Evolutionary conservation across 768 basidiomycete species (phyloP).

Genomic region (Calocera cornea): DNA sequence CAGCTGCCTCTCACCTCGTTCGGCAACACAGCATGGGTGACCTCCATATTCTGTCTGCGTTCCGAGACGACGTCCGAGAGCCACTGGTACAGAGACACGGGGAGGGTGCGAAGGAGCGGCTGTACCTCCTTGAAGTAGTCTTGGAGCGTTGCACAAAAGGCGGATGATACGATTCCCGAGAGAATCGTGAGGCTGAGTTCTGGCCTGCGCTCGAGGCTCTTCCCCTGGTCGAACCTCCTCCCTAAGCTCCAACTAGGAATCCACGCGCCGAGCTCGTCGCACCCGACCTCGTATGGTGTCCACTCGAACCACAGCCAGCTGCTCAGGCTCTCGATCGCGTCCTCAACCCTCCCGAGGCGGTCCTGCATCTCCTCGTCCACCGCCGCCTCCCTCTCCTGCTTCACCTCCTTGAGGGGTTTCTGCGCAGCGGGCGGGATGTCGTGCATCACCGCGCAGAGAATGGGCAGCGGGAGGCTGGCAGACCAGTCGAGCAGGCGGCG

Average conservation of each 20-base stretch:
- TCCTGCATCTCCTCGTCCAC: slow-evolving; percentile 9
- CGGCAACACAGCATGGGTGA: slow-evolving; percentile 23
- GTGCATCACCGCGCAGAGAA: slow-evolving; percentile 22
- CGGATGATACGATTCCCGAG: slow-evolving; percentile 13
- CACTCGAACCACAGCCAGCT: slow-evolving; percentile 24
- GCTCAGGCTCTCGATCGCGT: slow-evolving; percentile 10
- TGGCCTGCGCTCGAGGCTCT: slow-evolving; percentile 17
- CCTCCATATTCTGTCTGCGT: slow-evolving; percentile 16
- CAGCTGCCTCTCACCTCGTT: slow-evolving; percentile 12
- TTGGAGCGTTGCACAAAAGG: slow-evolving; percentile 11
- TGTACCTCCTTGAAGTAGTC: slow-evolving; percentile 22
- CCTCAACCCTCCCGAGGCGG: slow-evolving; percentile 10
- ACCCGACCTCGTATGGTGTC: slow-evolving; percentile 21
- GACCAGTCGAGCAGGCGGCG: slow-evolving; percentile 16
- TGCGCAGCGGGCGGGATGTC: slow-evolving; percentile 13
- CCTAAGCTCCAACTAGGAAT: slow-evolving; percentile 25
- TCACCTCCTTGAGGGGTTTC: neutral
- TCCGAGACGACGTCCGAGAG: slow-evolving; percentile 13
- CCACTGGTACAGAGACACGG: slow-evolving; percentile 10
- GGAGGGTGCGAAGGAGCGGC: slow-evolving; percentile 18
- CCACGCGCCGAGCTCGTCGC: slow-evolving; percentile 21
- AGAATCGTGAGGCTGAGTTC: slow-evolving; percentile 23
- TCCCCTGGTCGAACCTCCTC: slow-evolving; percentile 19
- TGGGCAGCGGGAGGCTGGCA: slow-evolving; percentile 18
- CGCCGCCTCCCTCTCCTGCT: slow-evolving; percentile 9